Evolutionary conservation across 192 early-diverging fungal genomes (phyloP).

Genomic region (Gigaspora rosea): DNA sequence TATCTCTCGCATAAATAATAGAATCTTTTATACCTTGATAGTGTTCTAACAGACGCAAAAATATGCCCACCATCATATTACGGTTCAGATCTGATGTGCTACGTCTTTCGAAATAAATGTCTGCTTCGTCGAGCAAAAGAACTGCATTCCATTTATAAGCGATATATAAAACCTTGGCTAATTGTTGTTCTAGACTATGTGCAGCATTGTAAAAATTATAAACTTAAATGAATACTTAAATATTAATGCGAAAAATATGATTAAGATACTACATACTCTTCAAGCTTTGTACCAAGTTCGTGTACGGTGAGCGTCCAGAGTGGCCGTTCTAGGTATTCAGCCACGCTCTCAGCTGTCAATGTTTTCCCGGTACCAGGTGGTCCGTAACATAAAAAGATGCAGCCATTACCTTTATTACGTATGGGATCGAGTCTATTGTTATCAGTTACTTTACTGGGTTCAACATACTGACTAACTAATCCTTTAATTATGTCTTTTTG

Average conservation of each 20-base stretch:
- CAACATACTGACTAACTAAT: neutral
- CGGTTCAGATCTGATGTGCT: slow-evolving; percentile 43
- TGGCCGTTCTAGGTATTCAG: too few species aligned
- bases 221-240: too few species aligned
- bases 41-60: slow-evolving; percentile 64
- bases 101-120: slow-evolving; percentile 61
- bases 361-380: too few species aligned
- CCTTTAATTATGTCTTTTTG: neutral
- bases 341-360: too few species aligned
- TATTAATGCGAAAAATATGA: too few species aligned
- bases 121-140: slow-evolving; percentile 59
- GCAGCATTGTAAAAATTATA: too few species aligned
- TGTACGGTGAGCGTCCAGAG: too few species aligned
- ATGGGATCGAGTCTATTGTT: slow-evolving; percentile 47
- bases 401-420: slow-evolving; percentile 43
- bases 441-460: too few species aligned
- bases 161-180: slow-evolving; percentile 51
- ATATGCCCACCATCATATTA: slow-evolving; percentile 59
- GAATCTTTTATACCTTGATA: slow-evolving; percentile 33
- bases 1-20: too few species aligned
- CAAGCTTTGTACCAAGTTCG: too few species aligned
- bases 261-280: too few species aligned
- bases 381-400: too few species aligned
- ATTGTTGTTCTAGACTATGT: neutral
- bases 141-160: slow-evolving; percentile 57